phyloP scores from a whole-genome alignment of 768 basidiomycete species.

The Ramaria sp. region DNA sequence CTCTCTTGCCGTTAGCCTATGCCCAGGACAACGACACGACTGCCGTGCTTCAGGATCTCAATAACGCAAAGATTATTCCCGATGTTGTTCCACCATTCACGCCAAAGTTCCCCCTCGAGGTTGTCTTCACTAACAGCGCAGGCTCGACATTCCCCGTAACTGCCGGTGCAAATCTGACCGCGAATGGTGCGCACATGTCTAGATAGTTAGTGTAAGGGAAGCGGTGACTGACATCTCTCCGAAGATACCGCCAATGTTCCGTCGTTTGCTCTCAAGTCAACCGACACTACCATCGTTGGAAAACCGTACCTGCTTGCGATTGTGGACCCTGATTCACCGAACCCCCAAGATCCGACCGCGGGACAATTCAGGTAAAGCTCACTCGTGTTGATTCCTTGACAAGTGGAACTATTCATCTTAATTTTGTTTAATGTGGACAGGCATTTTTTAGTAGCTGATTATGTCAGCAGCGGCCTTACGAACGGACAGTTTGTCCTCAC shows the following conservation, averaged over 20 bases:
- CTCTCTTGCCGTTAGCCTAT: not conserved
- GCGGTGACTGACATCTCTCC: not conserved
- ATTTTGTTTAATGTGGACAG: not conserved
- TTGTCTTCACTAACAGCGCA: not conserved
- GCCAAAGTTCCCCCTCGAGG: not conserved
- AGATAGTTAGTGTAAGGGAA: not conserved
- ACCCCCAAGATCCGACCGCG: not conserved
- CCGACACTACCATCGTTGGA: not conserved
- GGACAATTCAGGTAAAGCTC: not conserved
- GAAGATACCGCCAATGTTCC: slow-evolving; percentile 4
- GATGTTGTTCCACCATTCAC: not conserved
- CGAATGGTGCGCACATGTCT: not conserved
- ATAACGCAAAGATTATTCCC: slow-evolving; percentile 2
- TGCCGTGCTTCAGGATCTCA: not conserved
- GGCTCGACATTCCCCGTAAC: not conserved
- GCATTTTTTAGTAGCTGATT: slow-evolving; percentile 6
- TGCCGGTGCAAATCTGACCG: not conserved
- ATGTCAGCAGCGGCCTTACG: not conserved
- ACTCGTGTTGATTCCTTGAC: too few relatives aligned
- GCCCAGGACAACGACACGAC: slow-evolving; percentile 1
- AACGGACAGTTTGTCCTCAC: not conserved
- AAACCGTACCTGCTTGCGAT: slow-evolving; percentile 3
- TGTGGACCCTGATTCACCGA: slow-evolving; percentile 6
- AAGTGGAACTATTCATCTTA: too few relatives aligned
- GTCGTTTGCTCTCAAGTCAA: not conserved